phyloP scores from a whole-genome alignment of 2,329 filamentous ascomycete genomes.

The Xylaria sp. region DNA sequence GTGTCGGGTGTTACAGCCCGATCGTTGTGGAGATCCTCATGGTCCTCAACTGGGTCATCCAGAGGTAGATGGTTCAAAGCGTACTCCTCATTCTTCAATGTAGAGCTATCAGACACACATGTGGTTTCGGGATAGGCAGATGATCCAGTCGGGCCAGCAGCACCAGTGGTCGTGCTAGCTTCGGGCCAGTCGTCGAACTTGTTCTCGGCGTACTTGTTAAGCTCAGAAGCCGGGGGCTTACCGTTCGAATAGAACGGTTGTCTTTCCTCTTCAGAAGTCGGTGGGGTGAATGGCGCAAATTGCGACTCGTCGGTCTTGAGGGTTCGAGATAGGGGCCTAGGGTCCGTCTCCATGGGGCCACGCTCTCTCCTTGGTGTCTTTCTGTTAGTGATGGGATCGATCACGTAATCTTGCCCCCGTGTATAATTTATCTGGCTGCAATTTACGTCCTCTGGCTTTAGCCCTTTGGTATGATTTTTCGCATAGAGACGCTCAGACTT shows the following conservation, averaged over 20 bases:
- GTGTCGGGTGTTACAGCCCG: slow-evolving; percentile 43
- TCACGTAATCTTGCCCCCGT: slow-evolving; percentile 54
- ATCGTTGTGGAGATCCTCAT: slow-evolving; percentile 54
- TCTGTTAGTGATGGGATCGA: slow-evolving; percentile 71
- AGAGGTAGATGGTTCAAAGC: slow-evolving; percentile 49
- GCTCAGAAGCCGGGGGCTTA: slow-evolving; percentile 52
- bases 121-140: slow-evolving; percentile 5
- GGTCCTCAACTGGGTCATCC: slow-evolving; percentile 47
- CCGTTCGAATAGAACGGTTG: slow-evolving; percentile 51
- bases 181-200: slow-evolving; percentile 47
- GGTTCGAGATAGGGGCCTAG: slow-evolving; percentile 47
- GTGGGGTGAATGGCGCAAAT: slow-evolving; percentile 48
- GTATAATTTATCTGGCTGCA: slow-evolving; percentile 21
- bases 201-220: slow-evolving; percentile 51
- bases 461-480: not conserved
- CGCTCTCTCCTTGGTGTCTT: slow-evolving; percentile 54
- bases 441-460: slow-evolving; percentile 9
- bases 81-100: slow-evolving; percentile 49
- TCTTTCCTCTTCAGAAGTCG: slow-evolving; percentile 32
- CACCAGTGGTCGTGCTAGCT: slow-evolving; percentile 27
- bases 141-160: not conserved
- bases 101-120: slow-evolving; percentile 23
- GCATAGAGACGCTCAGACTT: not conserved
- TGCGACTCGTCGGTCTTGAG: slow-evolving; percentile 53
- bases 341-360: slow-evolving; percentile 30